Base-by-base conservation (phyloP, 2,329 filamentous ascomycete genomes). In the Triangularia verruculosa region DNA sequence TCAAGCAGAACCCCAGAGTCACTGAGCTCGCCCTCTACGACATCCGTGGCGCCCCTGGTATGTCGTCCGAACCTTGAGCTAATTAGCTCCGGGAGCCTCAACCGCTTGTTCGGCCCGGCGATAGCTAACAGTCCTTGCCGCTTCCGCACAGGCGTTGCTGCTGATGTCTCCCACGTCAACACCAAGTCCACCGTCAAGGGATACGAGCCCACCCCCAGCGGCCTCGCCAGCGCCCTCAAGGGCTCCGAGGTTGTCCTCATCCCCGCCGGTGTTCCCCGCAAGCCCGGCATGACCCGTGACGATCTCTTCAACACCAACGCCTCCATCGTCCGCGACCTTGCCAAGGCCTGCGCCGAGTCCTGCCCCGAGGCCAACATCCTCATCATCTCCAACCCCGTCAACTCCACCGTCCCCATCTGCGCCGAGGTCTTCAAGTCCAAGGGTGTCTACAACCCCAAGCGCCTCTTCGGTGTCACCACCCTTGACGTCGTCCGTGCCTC, bases 251-350 rank as follows among this genome's bases (percentile, higher is more conserved):
- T 99, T 73, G 92, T 99, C 76, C 88, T 99, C 77, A 98, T 99
- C 80, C 95, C 95, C 76, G 95, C 95, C 75, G 95, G 95, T 86
- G 94, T 99, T 71, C 95, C 95, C 77, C 93, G 95, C 83, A 97
- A 97, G 88, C 95, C 95, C 78, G 95, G 95, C 82, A 99, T 99
- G 95, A 96, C 91, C 83, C 93, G 95, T 86, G 95, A 99, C 82
- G 94, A 99, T 79, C 90, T 99, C 70, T 99, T 99, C 93, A 98
- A 98, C 89, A 99, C 94, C 86, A 99, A 99, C 82, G 95, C 95
- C 80, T 96, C 92, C 78, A 99, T 99, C 79, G 95, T 99, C 78
- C 93, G 94, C 77, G 95, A 98, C 82, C 89, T 99, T 71, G 93
- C 94, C 83, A 96, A 97, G 88, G 93, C 93, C 74, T 89, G 88